A percentile compares a stretch with the other conserved stretches of the same genome.
Conservation (phyloP, 345 rosid species). For the Limnanthes douglasii region DNA sequence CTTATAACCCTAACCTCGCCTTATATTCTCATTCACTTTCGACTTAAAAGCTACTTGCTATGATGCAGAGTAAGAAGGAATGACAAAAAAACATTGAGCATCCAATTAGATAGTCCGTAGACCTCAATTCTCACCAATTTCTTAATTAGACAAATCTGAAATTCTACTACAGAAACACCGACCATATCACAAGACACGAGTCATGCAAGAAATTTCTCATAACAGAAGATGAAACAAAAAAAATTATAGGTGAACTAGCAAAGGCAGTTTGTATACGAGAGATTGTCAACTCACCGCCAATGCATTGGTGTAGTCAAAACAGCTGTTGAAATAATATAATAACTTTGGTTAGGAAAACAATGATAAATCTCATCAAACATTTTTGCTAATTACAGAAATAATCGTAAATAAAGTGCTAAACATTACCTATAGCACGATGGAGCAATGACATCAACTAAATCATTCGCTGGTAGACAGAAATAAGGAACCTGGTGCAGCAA, state of each 20-base stretch:
- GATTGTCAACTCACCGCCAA: slow-evolving; percentile 58
- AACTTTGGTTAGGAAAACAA: slow-evolving; percentile 3
- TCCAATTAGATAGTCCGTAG: too few relatives aligned
- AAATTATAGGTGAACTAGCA: slow-evolving; percentile 1
- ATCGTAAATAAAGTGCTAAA: slow-evolving; percentile 1
- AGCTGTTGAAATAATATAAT: slow-evolving; percentile 34
- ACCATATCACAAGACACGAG: too few relatives aligned
- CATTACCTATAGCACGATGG: slow-evolving; percentile 92
- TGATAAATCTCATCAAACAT: too few relatives aligned
- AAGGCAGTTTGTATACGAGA: background rate
- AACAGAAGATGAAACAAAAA: background rate
- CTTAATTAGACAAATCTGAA: too few relatives aligned
- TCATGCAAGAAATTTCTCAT: background rate
- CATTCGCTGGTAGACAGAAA: slow-evolving; percentile 94
- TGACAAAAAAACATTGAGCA: too few relatives aligned
- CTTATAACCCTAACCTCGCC: too few relatives aligned
- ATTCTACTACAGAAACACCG: too few relatives aligned
- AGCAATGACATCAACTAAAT: slow-evolving; percentile 82
- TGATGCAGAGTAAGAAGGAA: too few relatives aligned
- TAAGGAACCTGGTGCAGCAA: slow-evolving; percentile 87
- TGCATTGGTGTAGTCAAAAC: slow-evolving; percentile 95
- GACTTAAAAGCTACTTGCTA: too few relatives aligned
- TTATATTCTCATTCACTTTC: too few relatives aligned
- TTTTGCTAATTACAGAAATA: background rate
- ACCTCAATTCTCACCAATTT: too few relatives aligned